Percentiles rank a stretch among this genome's conserved stretches.
These are phyloP conservation scores for Prunus fruticosa DNA, from an alignment of 306 rosid genomes.

Conservation along the genomic window DNA sequence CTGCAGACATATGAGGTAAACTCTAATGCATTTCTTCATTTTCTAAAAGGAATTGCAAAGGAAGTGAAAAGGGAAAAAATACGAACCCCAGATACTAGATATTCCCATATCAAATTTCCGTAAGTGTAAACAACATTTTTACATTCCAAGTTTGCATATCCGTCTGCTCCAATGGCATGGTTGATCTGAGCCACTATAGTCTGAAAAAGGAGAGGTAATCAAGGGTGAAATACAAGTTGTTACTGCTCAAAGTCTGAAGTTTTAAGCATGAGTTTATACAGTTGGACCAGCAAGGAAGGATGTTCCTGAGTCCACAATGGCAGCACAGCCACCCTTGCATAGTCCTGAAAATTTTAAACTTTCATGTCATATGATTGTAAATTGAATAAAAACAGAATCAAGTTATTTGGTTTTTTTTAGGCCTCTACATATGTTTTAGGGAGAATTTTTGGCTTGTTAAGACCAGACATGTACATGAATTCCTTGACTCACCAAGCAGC, in stretches of 20 bases:
- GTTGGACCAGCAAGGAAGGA: conserved; percentile 76
- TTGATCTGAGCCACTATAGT: conserved; percentile 68
- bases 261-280: conserved; percentile 36
- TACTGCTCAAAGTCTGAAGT: conserved; percentile 8
- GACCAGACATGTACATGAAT: neutral
- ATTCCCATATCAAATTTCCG: conserved; percentile 61
- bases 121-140: conserved; percentile 53
- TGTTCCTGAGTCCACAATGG: conserved; percentile 70
- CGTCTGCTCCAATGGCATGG: conserved; percentile 75
- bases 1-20: conserved; percentile 37
- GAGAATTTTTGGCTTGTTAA: neutral
- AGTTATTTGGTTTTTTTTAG: neutral
- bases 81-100: conserved; percentile 59
- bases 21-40: neutral
- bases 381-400: neutral
- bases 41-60: neutral
- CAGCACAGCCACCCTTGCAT: conserved; percentile 55
- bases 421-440: neutral
- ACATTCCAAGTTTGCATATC: conserved; percentile 59
- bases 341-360: conserved; percentile 40
- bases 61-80: neutral
- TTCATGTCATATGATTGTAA: conserved; percentile 1
- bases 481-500: neutral
- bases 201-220: conserved; percentile 35
- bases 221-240: conserved; percentile 9